Evolutionary conservation across 805 yeast species (phyloP), one percentile per base, ranked within the genome.

Genomic region (Yarrowia bubula): DNA sequence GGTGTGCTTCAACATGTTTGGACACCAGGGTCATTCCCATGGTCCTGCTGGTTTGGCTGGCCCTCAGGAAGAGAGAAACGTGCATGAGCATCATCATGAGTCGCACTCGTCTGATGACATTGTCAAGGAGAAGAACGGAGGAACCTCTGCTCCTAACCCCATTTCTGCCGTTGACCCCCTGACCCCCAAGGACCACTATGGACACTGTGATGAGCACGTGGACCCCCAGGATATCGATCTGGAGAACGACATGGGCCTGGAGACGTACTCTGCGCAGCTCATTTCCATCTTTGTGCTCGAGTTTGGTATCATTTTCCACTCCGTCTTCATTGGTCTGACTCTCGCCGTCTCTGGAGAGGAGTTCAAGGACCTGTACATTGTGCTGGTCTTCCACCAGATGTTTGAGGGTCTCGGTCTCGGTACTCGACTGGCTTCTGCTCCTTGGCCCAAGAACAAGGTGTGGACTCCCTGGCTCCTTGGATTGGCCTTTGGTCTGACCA

Each of bases 351-450:
- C 86, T 10, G 88, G 86, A 50, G 86, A 83, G 10, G 89, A 87
- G 71, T 88, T 86, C 73, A 78, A 76, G 48, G 81, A 89, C 5
- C 77, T 88, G 51, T 88, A 86, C 71, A 78, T 85, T 58, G 93
- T 88, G 8, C 68, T 84, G 44, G 84, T 86, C 5, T 88, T 88
- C 80, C 93, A 88, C 75, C 93, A 88, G 75, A 80, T 85, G 71
- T 89, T 88, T 71, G 93, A 88, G 77, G 93, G 93, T 68, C 79
- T 88, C 64, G 93, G 93, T 70, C 80, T 88, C 68, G 92, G 93
- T 37, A 80, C 92, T 10, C 81, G 95, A 73, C 75, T 86, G 55
- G 84, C 89, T 1, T 79, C 80, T 41, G 83, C 85, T 17, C 77
- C 79, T 1, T 87, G 87, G 83, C 87, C 88, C 8, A 66, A 70